phyloP scores from a whole-genome alignment of 2,329 filamentous ascomycete species.

The Endoconidiophora laricicola region DNA sequence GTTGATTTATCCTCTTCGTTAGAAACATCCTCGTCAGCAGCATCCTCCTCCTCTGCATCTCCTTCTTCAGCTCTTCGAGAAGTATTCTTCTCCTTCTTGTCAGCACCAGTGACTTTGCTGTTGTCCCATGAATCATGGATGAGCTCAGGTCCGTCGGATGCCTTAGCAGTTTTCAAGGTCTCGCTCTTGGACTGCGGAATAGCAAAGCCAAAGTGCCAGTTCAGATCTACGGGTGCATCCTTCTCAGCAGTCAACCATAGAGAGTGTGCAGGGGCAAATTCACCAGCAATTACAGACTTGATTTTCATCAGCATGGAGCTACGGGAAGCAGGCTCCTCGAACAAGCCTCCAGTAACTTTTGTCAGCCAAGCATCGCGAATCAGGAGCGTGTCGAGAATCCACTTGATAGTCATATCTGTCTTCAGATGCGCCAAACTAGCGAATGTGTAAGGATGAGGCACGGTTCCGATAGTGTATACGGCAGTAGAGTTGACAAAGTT shows the following conservation, averaged over 20 bases:
- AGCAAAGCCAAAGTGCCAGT: constrained; percentile 80
- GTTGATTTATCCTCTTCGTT: constrained; percentile 31
- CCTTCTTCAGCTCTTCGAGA: constrained; percentile 1
- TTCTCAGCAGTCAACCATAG: constrained; percentile 69
- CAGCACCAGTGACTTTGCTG: neutral
- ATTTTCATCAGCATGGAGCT: constrained; percentile 53
- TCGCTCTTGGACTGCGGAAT: constrained; percentile 37
- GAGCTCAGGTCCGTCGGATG: constrained; percentile 28
- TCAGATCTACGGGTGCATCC: constrained; percentile 50
- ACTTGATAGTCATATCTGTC: constrained; percentile 42
- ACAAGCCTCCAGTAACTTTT: constrained; percentile 50
- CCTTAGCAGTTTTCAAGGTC: constrained; percentile 11
- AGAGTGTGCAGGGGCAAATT: constrained; percentile 39
- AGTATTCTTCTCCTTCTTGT: neutral
- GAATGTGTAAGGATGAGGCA: constrained; percentile 84
- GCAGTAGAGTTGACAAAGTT: constrained; percentile 55
- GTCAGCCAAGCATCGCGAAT: constrained; percentile 65
- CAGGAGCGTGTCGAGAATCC: constrained; percentile 46
- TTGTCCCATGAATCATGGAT: constrained; percentile 17
- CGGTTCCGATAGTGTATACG: constrained; percentile 66
- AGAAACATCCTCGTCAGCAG: constrained; percentile 18
- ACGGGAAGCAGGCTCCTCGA: constrained; percentile 31
- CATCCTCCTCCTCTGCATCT: constrained; percentile 2
- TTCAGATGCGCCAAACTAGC: constrained; percentile 48
- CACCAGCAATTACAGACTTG: constrained; percentile 65